These are phyloP conservation scores for Leccinum subgranulosum DNA, from an alignment of 768 basidiomycete species.

Conservation along the genomic window DNA sequence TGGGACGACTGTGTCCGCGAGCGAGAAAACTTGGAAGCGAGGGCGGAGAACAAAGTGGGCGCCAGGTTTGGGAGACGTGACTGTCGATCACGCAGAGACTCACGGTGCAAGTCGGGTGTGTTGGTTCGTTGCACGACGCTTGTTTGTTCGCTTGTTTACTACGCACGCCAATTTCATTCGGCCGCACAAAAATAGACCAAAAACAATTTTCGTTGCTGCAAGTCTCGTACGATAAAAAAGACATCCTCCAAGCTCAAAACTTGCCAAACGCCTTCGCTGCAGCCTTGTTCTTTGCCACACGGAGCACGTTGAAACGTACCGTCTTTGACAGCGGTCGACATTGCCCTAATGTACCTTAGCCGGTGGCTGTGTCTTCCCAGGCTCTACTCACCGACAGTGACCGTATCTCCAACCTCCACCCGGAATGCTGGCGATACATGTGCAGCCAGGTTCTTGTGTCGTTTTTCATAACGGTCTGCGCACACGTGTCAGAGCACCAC, in stretches of 20 bases:
- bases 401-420: slow-evolving; percentile 88
- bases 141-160: slow-evolving; percentile 35
- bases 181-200: slow-evolving; percentile 22
- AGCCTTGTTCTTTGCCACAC: slow-evolving; percentile 93
- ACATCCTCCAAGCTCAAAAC: slow-evolving; percentile 53
- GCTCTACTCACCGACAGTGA: slow-evolving; percentile 82
- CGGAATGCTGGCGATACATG: slow-evolving; percentile 99
- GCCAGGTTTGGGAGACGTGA: slow-evolving; percentile 58
- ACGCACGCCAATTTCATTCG: slow-evolving; percentile 4
- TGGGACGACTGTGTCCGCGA: slow-evolving; percentile 71
- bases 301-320: slow-evolving; percentile 97
- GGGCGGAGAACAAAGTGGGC: slow-evolving; percentile 74
- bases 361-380: neutral
- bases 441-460: slow-evolving; percentile 97
- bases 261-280: slow-evolving; percentile 89
- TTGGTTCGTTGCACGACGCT: slow-evolving; percentile 6
- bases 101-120: slow-evolving; percentile 22
- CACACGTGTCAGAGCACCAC: slow-evolving; percentile 7
- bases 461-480: slow-evolving; percentile 95
- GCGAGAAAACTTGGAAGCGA: slow-evolving; percentile 67
- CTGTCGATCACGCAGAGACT: slow-evolving; percentile 26
- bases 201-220: slow-evolving; percentile 12
- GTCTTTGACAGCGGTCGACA: slow-evolving; percentile 99
- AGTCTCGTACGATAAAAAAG: slow-evolving; percentile 13
- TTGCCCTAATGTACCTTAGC: slow-evolving; percentile 59